Base-by-base conservation (phyloP, 352 stramenopile genomes). In the Albugo laibachii region DNA sequence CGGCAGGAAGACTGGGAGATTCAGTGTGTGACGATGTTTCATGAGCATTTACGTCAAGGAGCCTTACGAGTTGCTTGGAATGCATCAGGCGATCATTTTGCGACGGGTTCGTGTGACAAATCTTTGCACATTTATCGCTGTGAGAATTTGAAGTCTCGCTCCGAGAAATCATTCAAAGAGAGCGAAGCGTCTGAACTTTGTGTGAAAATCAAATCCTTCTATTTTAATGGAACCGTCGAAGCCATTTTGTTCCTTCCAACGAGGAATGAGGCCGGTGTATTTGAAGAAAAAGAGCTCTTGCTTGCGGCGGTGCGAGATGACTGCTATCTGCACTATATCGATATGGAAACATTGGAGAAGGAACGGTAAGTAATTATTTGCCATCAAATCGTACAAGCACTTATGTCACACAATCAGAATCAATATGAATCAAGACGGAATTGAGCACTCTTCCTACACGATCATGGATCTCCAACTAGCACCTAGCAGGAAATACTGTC, bases 401-500 rank as follows among this genome's bases (percentile, higher is more conserved):
- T 19, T 8, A 43, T 10, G 3, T 24, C 38, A 24, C 38, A 43
- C 8, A 10, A 3, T 3, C 20, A 86, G 77, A 48, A 50, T 91
- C 13, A 91, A 87, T 51, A 91, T 91, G 74, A 91, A 91, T 49
- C 60, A 71, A 21, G 77, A 91, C 40, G 70, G 57, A 11, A 91
- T 86, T 37, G 77, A 91, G 51, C 77, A 91, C 55, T 74, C 87
- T 6, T 91, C 77, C 18, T 91, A 84, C 53, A 84, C 71, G 40
- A 91, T 91, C 48, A 82, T 91, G 69, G 72, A 91, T 46, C 49
- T 91, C 41, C 74, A 61, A 19, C 48, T 80, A 19, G 85, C 74
- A 5, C 74, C 77, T 0, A 80, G 56, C 45, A 66, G 66, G 41
- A 86, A 87, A 38, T 91, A 83, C 21, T 54, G 86, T 14, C 64